These are phyloP conservation scores for Lasiodiplodia gonubiensis DNA, from an alignment of 2,329 filamentous ascomycete genomes.

Conservation along the genomic window DNA sequence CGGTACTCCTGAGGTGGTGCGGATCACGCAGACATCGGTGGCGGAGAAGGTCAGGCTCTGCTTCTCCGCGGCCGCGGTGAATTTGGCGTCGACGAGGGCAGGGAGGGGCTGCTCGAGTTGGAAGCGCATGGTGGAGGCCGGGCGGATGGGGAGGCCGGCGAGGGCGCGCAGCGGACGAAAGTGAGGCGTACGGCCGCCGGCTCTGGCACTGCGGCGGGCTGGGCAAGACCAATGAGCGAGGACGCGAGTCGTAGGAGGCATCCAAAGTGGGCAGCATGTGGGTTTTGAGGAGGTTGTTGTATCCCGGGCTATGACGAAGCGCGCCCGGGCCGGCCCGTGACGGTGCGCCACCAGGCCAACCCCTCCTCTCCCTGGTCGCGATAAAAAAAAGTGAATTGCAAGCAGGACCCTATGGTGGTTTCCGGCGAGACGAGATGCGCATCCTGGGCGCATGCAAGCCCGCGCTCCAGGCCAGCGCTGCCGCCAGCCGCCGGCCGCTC, in stretches of 20 bases:
- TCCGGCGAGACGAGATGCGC: neutral
- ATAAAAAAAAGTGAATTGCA: neutral
- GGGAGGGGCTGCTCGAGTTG: constrained; percentile 44
- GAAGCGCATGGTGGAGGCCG: constrained; percentile 38
- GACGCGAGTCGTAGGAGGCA: constrained; percentile 26
- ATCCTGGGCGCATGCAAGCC: neutral
- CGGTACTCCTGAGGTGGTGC: constrained; percentile 44
- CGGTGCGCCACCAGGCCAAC: constrained; percentile 7
- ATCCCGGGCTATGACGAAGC: constrained; percentile 23
- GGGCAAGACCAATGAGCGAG: constrained; percentile 26
- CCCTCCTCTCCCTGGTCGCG: constrained; percentile 15
- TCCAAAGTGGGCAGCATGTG: constrained; percentile 24
- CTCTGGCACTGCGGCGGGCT: constrained; percentile 16
- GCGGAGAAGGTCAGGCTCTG: constrained; percentile 47
- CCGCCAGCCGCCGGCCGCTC: neutral
- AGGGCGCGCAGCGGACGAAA: constrained; percentile 24
- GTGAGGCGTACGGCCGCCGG: constrained; percentile 22
- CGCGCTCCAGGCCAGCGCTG: neutral
- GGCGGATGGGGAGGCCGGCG: constrained; percentile 21
- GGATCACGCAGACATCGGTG: constrained; percentile 47
- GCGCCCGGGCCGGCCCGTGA: constrained; percentile 14
- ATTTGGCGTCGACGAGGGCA: constrained; percentile 46
- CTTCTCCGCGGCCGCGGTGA: constrained; percentile 42
- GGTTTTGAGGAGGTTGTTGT: constrained; percentile 22
- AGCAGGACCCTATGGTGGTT: neutral